These are phyloP conservation scores for Fagus sylvatica DNA, from an alignment of 306 rosid genomes.

Conservation along the genomic window DNA sequence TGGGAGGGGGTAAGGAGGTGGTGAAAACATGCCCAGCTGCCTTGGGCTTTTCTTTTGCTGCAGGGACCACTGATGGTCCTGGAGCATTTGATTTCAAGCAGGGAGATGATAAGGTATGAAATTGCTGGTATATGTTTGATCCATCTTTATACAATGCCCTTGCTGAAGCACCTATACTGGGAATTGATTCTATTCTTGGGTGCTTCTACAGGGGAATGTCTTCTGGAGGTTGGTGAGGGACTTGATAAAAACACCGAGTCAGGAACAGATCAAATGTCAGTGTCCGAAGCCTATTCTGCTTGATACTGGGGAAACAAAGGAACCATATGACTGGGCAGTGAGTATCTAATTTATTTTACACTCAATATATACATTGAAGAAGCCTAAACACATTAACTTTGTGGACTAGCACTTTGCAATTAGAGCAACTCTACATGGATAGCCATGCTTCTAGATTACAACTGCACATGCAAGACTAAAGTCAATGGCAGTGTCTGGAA, in stretches of 20 bases:
- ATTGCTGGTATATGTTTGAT: constrained; percentile 1
- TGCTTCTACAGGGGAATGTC: constrained; percentile 58
- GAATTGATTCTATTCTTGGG: not conserved
- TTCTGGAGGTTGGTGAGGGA: constrained; percentile 80
- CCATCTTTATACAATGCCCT: not conserved
- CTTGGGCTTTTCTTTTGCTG: constrained; percentile 93
- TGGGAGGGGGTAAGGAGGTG: constrained; percentile 52
- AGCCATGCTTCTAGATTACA: not conserved
- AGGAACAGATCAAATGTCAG: constrained; percentile 79
- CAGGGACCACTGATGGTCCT: constrained; percentile 96
- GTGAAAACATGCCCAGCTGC: constrained; percentile 92
- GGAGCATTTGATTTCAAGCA: constrained; percentile 92
- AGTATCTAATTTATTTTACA: constrained; percentile 28
- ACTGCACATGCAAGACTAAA: not conserved
- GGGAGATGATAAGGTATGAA: constrained; percentile 53
- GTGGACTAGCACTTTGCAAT: not conserved
- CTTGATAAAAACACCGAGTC: constrained; percentile 56
- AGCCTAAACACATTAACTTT: not conserved
- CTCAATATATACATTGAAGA: not conserved
- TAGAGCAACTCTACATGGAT: not conserved
- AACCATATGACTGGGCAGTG: constrained; percentile 97
- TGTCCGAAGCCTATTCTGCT: constrained; percentile 88
- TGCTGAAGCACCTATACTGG: not conserved
- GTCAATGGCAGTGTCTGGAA: not conserved
- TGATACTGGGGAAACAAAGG: constrained; percentile 86